These are phyloP conservation scores for Phaffia australis DNA, from an alignment of 768 basidiomycete genomes.

Conservation along the genomic window DNA sequence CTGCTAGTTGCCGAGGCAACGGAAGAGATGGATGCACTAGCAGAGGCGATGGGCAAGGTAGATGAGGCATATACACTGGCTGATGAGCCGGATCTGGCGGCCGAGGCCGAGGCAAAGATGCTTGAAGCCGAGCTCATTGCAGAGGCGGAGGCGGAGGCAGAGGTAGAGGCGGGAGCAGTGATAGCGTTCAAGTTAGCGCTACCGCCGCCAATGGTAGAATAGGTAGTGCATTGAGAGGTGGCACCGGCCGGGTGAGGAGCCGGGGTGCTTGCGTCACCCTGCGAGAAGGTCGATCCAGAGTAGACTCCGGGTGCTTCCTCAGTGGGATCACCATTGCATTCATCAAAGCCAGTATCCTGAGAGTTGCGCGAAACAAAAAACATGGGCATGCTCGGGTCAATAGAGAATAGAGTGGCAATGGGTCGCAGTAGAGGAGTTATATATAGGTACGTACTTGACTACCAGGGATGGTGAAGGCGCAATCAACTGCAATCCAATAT, in stretches of 20 bases:
- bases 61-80: not conserved
- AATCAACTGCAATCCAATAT: not conserved
- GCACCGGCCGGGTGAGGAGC: slow-evolving; percentile 33
- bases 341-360: not conserved
- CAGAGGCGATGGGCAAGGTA: not conserved
- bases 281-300: slow-evolving; percentile 26
- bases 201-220: slow-evolving; percentile 42
- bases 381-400: too few species aligned
- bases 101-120: not conserved
- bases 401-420: too few species aligned
- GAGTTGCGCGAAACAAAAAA: not conserved
- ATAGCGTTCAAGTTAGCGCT: not conserved
- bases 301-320: slow-evolving; percentile 12
- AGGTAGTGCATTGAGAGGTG: slow-evolving; percentile 51
- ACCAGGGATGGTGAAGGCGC: slow-evolving; percentile 1
- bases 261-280: slow-evolving; percentile 40
- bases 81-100: not conserved
- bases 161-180: not conserved
- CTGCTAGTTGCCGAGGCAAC: not conserved
- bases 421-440: too few species aligned
- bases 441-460: too few species aligned
- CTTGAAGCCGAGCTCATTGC: not conserved
- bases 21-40: not conserved
- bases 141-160: not conserved
- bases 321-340: not conserved